phyloP scores from a whole-genome alignment of 1,284 basidiomycete genomes.

The Marasmius fiardii region DNA sequence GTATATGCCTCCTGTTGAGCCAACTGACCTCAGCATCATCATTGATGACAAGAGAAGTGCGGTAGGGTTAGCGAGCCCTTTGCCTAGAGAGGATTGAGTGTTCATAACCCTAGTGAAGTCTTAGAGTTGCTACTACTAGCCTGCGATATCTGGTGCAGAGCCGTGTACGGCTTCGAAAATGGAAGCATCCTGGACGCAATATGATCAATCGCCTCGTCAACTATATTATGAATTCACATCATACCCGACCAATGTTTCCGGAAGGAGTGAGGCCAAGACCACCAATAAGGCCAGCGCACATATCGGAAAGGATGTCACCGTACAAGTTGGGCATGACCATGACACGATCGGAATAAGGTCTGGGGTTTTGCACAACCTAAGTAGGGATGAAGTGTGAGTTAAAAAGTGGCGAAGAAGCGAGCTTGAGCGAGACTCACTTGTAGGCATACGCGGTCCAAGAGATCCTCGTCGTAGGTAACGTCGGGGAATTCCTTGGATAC shows the following conservation, averaged over 20 bases:
- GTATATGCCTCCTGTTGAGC: not conserved
- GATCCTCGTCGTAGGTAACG: conserved; percentile 94
- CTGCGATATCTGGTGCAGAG: conserved; percentile 87
- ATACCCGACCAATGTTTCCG: conserved; percentile 92
- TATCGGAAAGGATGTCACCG: conserved; percentile 97
- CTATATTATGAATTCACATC: conserved; percentile 18
- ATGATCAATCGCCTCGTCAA: not conserved
- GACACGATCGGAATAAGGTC: conserved; percentile 92
- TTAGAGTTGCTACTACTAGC: conserved; percentile 31
- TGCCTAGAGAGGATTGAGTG: conserved; percentile 47
- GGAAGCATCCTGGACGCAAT: conserved; percentile 77
- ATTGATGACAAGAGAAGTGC: conserved; percentile 91
- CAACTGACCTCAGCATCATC: conserved; percentile 89
- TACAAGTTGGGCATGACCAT: conserved; percentile 99
- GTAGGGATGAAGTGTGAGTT: conserved; percentile 6
- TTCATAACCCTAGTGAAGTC: conserved; percentile 23
- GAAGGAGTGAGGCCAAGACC: conserved; percentile 97
- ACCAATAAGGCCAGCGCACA: conserved; percentile 98
- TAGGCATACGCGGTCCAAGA: conserved; percentile 95
- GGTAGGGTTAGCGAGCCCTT: conserved; percentile 97
- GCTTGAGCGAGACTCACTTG: conserved; percentile 49
- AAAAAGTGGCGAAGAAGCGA: conserved; percentile 1
- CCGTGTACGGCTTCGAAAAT: conserved; percentile 99
- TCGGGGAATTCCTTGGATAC: conserved; percentile 96
- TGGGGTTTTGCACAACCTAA: conserved; percentile 89